A percentile compares a stretch with the other conserved stretches of the same genome.
phyloP scores from a whole-genome alignment of 179 eudicot genomes.

The Spergularia azorica region DNA sequence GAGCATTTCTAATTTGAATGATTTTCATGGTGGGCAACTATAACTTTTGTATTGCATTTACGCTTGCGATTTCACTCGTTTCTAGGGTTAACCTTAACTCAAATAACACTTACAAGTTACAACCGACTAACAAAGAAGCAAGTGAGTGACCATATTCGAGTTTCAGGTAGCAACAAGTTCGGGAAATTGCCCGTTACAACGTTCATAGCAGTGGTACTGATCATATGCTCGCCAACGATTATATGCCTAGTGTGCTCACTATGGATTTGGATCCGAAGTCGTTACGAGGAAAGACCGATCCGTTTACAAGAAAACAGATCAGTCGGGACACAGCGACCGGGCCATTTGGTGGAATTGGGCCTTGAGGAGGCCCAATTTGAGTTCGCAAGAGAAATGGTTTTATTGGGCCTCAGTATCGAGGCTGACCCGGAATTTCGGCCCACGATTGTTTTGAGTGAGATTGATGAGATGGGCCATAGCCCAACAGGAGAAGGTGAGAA shows the following conservation, averaged over 20 bases:
- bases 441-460: constrained; percentile 23
- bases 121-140: too few relatives aligned
- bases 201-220: constrained; percentile 22
- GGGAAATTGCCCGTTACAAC: constrained; percentile 18
- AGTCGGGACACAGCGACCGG: constrained; percentile 4
- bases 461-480: constrained; percentile 23
- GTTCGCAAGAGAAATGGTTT: constrained; percentile 26
- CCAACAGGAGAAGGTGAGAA: constrained; percentile 16
- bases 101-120: too few relatives aligned
- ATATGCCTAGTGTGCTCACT: constrained; percentile 25
- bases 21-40: too few relatives aligned
- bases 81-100: too few relatives aligned
- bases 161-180: constrained; percentile 20
- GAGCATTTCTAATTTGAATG: too few relatives aligned
- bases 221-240: constrained; percentile 31
- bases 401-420: constrained; percentile 13
- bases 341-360: constrained; percentile 22
- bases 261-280: constrained; percentile 21
- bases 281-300: neutral
- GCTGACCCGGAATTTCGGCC: constrained; percentile 7
- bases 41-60: too few relatives aligned
- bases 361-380: constrained; percentile 25
- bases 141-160: neutral
- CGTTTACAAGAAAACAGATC: neutral
- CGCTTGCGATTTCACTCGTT: too few relatives aligned